Evolutionary conservation across 2,329 filamentous ascomycete species (phyloP).

Genomic region (Fusarium sp.): DNA sequence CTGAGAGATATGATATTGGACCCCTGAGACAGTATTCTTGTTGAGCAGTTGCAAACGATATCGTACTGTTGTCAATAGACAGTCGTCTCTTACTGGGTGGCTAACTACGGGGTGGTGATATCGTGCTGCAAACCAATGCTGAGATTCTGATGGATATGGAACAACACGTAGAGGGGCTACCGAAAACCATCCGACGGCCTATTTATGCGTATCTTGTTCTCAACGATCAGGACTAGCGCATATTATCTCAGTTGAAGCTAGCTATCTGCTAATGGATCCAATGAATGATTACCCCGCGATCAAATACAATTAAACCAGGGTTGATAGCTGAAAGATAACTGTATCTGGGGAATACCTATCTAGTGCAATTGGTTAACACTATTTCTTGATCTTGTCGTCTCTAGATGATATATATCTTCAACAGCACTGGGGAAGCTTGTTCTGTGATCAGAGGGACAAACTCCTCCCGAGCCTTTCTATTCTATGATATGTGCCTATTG

Average conservation of each 20-base stretch:
- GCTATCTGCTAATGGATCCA: not conserved
- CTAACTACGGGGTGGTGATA: not conserved
- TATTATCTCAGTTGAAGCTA: not conserved
- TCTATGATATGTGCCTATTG: not conserved
- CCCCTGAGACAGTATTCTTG: not conserved
- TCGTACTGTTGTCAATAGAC: not conserved
- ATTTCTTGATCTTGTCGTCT: not conserved
- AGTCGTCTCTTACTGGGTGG: not conserved
- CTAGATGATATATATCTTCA: not conserved
- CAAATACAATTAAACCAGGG: not conserved
- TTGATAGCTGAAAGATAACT: not conserved
- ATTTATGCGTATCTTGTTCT: not conserved
- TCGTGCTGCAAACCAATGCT: not conserved
- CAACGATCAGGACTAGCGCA: not conserved
- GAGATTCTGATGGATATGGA: not conserved
- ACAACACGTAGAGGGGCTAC: not conserved
- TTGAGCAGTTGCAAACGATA: not conserved
- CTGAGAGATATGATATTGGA: too few species aligned
- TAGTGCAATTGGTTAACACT: not conserved
- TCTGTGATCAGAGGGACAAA: not conserved
- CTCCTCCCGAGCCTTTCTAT: not conserved
- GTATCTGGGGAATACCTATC: not conserved
- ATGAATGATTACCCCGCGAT: not conserved
- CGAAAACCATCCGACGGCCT: not conserved
- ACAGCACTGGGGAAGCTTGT: not conserved